These are phyloP conservation scores for Phlyctochytrium bullatum DNA, from an alignment of 192 early-diverging fungal genomes.

Conservation along the genomic window DNA sequence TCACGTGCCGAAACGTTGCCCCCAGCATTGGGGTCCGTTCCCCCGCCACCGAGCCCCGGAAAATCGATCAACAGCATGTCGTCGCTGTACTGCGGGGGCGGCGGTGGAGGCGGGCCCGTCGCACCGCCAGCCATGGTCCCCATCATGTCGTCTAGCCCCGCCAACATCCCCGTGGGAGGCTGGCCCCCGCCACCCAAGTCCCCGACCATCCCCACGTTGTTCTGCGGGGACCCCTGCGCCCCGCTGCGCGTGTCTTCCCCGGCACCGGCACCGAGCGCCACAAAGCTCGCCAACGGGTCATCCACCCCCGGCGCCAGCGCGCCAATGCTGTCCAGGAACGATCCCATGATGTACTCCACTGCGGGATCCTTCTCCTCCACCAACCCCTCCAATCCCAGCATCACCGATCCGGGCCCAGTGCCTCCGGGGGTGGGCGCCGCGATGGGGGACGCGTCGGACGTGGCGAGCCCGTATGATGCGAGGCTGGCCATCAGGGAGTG, in stretches of 20 bases:
- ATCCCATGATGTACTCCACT: conserved; percentile 1
- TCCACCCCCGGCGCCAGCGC: background rate
- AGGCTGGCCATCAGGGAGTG: background rate
- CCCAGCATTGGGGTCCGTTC: too few species aligned
- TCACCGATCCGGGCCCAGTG: background rate
- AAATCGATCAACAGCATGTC: conserved; percentile 46
- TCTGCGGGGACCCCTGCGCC: too few species aligned
- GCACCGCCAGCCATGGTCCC: too few species aligned
- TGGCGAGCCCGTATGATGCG: background rate
- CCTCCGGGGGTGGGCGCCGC: background rate
- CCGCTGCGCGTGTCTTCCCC: too few species aligned
- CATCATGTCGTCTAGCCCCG: background rate
- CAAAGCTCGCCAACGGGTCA: background rate
- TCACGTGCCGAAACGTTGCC: too few species aligned
- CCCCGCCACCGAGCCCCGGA: background rate
- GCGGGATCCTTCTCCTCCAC: background rate
- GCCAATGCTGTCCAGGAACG: background rate
- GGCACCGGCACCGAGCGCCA: too few species aligned
- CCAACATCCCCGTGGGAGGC: too few species aligned
- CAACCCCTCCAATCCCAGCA: background rate
- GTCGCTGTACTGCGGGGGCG: conserved; percentile 27
- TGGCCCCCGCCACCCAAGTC: too few species aligned
- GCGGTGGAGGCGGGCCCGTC: background rate
- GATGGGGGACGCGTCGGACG: background rate
- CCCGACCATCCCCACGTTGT: too few species aligned